Conservation (phyloP, 805 yeast species). For the Pichia californica region DNA sequence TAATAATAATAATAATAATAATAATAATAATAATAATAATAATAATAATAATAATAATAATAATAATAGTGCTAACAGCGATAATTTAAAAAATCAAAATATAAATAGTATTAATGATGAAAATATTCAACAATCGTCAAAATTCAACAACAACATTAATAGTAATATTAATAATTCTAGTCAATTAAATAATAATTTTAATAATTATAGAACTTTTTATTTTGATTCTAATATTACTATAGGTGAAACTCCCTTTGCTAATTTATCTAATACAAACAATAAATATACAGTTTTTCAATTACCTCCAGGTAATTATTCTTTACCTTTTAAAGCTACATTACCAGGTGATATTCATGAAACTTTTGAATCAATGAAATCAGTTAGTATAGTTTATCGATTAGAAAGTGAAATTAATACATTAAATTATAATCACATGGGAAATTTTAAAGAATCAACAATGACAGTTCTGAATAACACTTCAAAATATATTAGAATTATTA, state of each 20-base stretch:
- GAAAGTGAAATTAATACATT: slow-evolving; percentile 20
- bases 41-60: neutral
- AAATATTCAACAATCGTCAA: neutral
- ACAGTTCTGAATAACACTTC: slow-evolving; percentile 13
- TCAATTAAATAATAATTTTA: neutral
- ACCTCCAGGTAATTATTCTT: slow-evolving; percentile 46
- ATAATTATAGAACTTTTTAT: neutral
- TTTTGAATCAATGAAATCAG: slow-evolving; percentile 42
- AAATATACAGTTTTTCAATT: slow-evolving; percentile 27
- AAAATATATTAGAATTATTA: slow-evolving; percentile 37
- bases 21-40: neutral
- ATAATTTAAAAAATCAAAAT: neutral
- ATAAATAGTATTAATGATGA: neutral
- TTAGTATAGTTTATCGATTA: slow-evolving; percentile 37
- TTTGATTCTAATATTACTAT: slow-evolving; percentile 13
- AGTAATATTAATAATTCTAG: too few relatives aligned
- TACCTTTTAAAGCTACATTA: slow-evolving; percentile 39
- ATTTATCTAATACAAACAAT: slow-evolving; percentile 7
- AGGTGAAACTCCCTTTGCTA: slow-evolving; percentile 32
- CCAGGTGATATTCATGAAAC: slow-evolving; percentile 46
- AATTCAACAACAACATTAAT: too few relatives aligned
- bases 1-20: neutral
- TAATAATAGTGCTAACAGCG: too few relatives aligned
- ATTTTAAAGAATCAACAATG: slow-evolving; percentile 11
- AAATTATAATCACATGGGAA: too few relatives aligned